Evolutionary conservation across 495 filamentous ascomycete species (phyloP), one percentile per base, ranked within the genome.

Genomic region (Pyronema domesticum): DNA sequence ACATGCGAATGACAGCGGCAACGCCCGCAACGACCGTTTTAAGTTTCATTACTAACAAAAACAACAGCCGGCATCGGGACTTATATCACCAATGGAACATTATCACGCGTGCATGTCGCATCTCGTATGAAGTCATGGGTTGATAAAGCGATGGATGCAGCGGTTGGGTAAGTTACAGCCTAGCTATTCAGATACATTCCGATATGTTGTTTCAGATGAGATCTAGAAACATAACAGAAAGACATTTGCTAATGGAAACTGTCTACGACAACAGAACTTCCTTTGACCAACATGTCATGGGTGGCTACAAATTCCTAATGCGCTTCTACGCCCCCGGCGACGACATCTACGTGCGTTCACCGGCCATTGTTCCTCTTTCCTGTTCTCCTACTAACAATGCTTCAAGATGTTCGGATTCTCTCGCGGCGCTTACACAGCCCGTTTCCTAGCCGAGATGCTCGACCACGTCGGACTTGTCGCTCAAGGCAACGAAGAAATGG

Each of bases 251-350:
- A 10, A 23, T 37, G 6, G 19, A 43, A 51, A 23, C 30, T 51
- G 39, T 6, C 23, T 15, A 33, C 33, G 34, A 34, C n/a, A 33
- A 36, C 13, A 64, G 61, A 3, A 82, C 82, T 1, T 86, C 82
- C 0, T 93, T 94, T 57, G 84, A 80, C 57, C 77, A 85, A 11
- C 86, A 93, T 68, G 84, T 86, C 33, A 78, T 91, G 58, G 86
- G 81, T 8, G 85, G 84, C 14, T 93, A 93, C 65, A 85, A 83
- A 56, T 91, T 93, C 67, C 70, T 89, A 36, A 93, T 93, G 86
- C 78, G 82, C 35, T 87, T 86, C 67, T 93, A 93, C 63, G 70
- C 73, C 11, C 77, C 80, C 0, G 86, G 84, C 6, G 84, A 91
- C 57, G 80, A 88, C 62, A 87, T 91, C 51, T 78, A 76, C 58